Base-by-base conservation (phyloP, 2,329 filamentous ascomycete genomes). In the Plectosphaerella plurivora region DNA sequence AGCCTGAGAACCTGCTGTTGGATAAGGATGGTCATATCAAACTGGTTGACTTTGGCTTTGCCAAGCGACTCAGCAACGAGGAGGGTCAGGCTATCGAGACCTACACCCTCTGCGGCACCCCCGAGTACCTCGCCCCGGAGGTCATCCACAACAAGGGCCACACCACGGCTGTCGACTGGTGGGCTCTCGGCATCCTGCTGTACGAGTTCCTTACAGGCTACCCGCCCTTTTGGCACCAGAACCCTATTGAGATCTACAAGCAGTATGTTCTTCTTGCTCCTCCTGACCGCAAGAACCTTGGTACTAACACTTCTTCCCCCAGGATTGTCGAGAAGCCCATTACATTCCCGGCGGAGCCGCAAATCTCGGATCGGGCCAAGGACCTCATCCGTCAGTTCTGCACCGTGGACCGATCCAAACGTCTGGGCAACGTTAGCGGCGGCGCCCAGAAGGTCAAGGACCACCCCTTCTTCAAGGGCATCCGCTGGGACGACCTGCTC, bases 121-220 rank as follows among this genome's bases (percentile, higher is more conserved):
- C 89, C 45, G 89, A 93, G 65, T 93, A 93, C 67, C 82, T 93
- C 45, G 89, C 89, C 2, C 89, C 89, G 5, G 89, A 93, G 71
- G 89, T 93, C 42, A 92, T 93, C 60, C 83, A 90, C 59, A 91
- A 90, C 66, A 91, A 89, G 65, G 89, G 87, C 12, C 84, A 87
- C 63, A 86, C 82, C 3, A 84, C 82, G 3, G 88, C 89, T 14
- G 89, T 93, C 36, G 89, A 93, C 73, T 93, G 89, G 89, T 93
- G 89, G 89, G 89, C 89, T 1, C 76, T 94, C 59, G 89, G 89
- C 24, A 91, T 93, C 59, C 70, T 94, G 52, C 85, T 93, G 54
- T 93, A 91, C 68, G 89, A 94, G 65, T 93, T 93, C 64, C 73
- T 93, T 47, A 91, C 89, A 10, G 89, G 89, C 25, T 91, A 92